Evolutionary conservation across 139 green algal genomes (phyloP), one percentile per base, ranked within the genome.

Genomic region (Mesostigma viride): DNA sequence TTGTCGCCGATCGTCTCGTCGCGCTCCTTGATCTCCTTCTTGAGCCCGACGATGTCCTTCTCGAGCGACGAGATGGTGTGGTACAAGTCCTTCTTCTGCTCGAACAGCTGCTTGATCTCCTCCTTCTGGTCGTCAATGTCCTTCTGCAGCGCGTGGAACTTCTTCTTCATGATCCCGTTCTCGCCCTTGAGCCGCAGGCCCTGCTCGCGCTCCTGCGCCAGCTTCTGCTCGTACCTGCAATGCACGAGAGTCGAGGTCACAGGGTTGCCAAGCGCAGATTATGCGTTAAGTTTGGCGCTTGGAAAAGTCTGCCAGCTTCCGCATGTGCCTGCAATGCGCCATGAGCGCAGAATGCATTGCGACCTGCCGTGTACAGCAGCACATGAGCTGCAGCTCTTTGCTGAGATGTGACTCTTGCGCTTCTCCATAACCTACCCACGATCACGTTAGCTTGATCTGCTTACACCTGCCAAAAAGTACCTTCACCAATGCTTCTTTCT

Each of bases 111-210:
- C 74, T 83, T 84, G 62, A 90, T 83, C 81, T 94, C 85, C 73
- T 88, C 86, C 64, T 84, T 83, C 67, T 86, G 75, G 34, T 86
- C 85, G 45, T 92, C 85, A 31, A 95, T 90, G 51, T 91, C 81
- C 60, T 88, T 89, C 58, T 76, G 67, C 59, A 93, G 76, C 30
- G 80, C 79, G 64, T 84, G 88, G 79, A 94, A 94, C 76, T 91
- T 92, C 78, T 95, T 94, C 70, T 85, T 84, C 87, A 95, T 91
- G 79, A 95, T 90, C 35, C 88, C 89, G 59, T 95, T 95, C 85
- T 95, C 88, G 11, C 89, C 89, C 79, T 95, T 91, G 33, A 95
- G 76, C 32, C 82, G 68, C 70, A 95, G 65, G 22, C 65, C 74
- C 4, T 82, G 66, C 63, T 95, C 84, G 2, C 77, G 61, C 80